These are phyloP conservation scores for Phlegmacium glaucopus DNA, from an alignment of 768 basidiomycete species.

Conservation along the genomic window DNA sequence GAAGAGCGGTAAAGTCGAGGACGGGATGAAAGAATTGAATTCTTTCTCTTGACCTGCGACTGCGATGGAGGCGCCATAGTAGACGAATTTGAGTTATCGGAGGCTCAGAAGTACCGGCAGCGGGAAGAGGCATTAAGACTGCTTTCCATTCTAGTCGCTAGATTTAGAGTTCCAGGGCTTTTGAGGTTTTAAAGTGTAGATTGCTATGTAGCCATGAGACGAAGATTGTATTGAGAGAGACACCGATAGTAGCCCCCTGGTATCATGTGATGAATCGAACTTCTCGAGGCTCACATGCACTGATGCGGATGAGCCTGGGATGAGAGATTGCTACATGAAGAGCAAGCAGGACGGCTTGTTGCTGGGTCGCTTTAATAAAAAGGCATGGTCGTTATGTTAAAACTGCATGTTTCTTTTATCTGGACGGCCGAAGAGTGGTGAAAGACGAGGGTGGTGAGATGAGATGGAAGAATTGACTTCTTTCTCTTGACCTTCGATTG, in stretches of 20 bases:
- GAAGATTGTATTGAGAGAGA: slow-evolving; percentile 31
- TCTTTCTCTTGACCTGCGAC: slow-evolving; percentile 8
- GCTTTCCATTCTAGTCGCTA: background rate
- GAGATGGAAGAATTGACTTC: too few species aligned
- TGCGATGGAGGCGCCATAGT: background rate
- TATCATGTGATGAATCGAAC: background rate
- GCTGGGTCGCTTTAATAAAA: slow-evolving; percentile 72
- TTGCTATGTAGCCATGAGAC: slow-evolving; percentile 51
- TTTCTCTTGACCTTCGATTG: too few species aligned
- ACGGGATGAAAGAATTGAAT: slow-evolving; percentile 5
- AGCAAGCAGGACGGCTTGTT: slow-evolving; percentile 80
- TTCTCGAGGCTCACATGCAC: slow-evolving; percentile 69
- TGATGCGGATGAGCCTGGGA: slow-evolving; percentile 64
- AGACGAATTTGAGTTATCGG: background rate
- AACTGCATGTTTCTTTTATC: too few species aligned
- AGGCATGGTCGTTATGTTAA: too few species aligned
- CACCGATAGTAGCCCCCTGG: background rate
- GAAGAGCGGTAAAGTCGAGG: slow-evolving; percentile 59
- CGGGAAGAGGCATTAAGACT: background rate
- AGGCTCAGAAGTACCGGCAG: background rate
- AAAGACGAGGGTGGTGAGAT: too few species aligned
- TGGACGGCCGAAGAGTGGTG: too few species aligned
- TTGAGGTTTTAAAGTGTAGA: slow-evolving; percentile 47
- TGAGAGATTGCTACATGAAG: slow-evolving; percentile 58
- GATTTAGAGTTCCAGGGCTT: slow-evolving; percentile 21